Evolutionary conservation across 2,329 filamentous ascomycete species (phyloP), one percentile per base, ranked within the genome.

Genomic region (Grosmannia penicillata): DNA sequence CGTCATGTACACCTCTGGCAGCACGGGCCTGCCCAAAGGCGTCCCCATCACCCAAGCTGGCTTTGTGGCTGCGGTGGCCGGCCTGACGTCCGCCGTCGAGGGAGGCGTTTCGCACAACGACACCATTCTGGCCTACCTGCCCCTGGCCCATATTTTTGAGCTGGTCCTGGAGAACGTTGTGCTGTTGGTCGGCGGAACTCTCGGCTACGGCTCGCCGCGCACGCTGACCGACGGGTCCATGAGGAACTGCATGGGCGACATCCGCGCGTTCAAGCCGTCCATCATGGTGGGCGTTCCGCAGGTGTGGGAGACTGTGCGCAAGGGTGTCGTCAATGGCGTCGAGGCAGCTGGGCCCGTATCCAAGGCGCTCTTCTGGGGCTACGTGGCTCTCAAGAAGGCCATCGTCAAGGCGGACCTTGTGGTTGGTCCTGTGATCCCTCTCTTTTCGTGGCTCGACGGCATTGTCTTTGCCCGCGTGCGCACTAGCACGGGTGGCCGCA

Each of bases 271-370:
- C 55, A 73, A 72, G 49, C 91, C 91, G 1, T 93, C 86, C 2
- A 72, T 95, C 54, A 72, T 98, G 55, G 82, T 95, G 28, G 91
- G 91, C 56, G 91, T 98, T 4, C 91, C 91, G 2, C 87, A 93
- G 42, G 81, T 98, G 24, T 98, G 89, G 87, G 91, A 98, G 62
- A 87, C 84, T 1, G 81, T 98, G 51, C 89, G 86, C 67, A 98
- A 98, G 68, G 91, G 91, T 39, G 82, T 98, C 51, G 66, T 89
- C 46, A 62, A 66, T 50, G 85, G 86, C 59, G 78, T 96, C 43
- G 79, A 82, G 53, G 64, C 70, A 41, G 72, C 80, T 44, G 78
- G 77, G 51, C 58, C 70, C n/a, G 41, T 96, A 30, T 70, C 79
- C 42, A 78, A 69, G 59, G 77, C 78, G 50, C 61, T 96, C 45